Conservation (phyloP, 2,329 filamentous ascomycete species). For the Fusarium anthophilum region DNA sequence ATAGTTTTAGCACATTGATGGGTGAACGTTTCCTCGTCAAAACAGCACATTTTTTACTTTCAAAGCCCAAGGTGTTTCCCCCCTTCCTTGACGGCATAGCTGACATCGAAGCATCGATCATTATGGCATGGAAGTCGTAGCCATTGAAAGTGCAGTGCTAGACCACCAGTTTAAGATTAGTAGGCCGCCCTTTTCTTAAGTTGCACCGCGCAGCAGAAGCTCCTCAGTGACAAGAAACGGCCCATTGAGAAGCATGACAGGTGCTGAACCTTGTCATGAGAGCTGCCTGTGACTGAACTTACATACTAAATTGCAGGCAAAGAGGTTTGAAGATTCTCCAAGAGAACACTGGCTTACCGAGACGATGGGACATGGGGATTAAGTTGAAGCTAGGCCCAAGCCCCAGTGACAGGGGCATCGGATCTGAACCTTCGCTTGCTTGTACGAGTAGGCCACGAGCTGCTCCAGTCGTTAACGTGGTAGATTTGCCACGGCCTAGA, state of each 20-base stretch:
- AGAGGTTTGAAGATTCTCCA: conserved; percentile 5
- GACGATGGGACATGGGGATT: conserved; percentile 5
- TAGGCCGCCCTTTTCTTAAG: not conserved
- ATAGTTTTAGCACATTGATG: not conserved
- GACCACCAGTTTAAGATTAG: not conserved
- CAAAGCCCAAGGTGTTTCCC: not conserved
- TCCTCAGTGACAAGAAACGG: not conserved
- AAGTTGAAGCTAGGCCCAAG: conserved; percentile 21
- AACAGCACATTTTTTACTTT: not conserved
- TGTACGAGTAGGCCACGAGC: conserved; percentile 5
- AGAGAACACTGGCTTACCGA: not conserved
- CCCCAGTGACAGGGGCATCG: conserved; percentile 24
- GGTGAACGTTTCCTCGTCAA: not conserved
- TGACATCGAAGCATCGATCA: not conserved
- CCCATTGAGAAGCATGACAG: not conserved
- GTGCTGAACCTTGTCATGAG: not conserved
- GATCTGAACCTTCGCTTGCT: conserved; percentile 15
- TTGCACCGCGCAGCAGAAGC: not conserved
- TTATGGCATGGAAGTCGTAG: not conserved
- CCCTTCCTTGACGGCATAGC: conserved; percentile 19
- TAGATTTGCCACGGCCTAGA: conserved; percentile 29
- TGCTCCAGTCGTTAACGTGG: conserved; percentile 16
- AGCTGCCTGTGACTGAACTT: not conserved
- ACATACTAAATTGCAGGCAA: conserved; percentile 9
- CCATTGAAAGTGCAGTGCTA: not conserved